A percentile compares a stretch with the other conserved stretches of the same genome.
Evolutionary conservation across 768 basidiomycete genomes (phyloP).

Genomic region (Mycena crocata): DNA sequence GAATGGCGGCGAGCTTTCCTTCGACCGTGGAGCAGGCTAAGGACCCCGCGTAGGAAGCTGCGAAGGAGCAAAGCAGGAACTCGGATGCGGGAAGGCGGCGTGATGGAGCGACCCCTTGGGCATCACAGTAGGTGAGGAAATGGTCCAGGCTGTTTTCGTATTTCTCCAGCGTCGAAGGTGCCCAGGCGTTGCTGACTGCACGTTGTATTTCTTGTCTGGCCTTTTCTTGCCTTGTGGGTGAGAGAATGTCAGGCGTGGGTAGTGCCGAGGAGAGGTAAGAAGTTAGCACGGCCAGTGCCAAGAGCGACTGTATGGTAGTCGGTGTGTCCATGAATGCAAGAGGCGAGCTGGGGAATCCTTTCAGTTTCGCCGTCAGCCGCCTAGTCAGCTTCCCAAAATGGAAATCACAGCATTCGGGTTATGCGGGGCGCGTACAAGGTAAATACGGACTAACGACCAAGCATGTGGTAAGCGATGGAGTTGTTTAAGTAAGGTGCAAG

Average conservation of each 20-base stretch:
- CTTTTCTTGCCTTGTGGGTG: background rate
- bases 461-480: background rate
- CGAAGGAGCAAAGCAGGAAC: constrained; percentile 43
- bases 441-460: background rate
- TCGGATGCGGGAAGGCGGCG: constrained; percentile 39
- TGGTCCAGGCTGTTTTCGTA: constrained; percentile 27
- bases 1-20: constrained; percentile 41
- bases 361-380: no score
- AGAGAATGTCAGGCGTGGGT: background rate
- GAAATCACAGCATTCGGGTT: no score
- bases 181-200: constrained; percentile 27
- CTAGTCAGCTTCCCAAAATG: no score
- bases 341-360: no score
- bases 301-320: no score
- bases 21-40: constrained; percentile 33
- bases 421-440: no score
- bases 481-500: background rate
- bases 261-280: background rate
- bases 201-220: background rate
- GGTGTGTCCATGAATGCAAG: no score
- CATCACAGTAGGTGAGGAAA: constrained; percentile 37
- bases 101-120: constrained; percentile 22
- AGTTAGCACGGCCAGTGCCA: no score
- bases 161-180: constrained; percentile 19
- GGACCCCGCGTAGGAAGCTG: constrained; percentile 36